These are phyloP conservation scores for Tubosaeta sp. DNA, from an alignment of 768 basidiomycete species.

Conservation along the genomic window DNA sequence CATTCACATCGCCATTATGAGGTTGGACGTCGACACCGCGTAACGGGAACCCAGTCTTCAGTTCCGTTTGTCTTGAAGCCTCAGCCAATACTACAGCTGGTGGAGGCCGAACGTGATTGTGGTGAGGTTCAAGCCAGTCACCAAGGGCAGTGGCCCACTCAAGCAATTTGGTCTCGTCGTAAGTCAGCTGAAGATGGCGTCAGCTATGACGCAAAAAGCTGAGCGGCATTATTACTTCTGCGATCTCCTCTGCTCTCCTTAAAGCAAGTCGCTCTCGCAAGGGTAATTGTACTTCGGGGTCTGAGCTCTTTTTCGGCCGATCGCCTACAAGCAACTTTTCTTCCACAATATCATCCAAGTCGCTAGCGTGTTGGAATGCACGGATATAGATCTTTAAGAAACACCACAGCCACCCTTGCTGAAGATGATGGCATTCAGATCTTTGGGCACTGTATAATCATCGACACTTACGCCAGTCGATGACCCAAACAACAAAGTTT, in stretches of 20 bases:
- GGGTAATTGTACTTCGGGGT: constrained; percentile 46
- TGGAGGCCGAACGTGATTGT: constrained; percentile 68
- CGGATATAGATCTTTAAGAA: constrained; percentile 78
- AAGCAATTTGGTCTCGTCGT: constrained; percentile 54
- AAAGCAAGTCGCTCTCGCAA: constrained; percentile 56
- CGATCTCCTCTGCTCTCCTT: constrained; percentile 46
- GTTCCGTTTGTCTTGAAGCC: constrained; percentile 65
- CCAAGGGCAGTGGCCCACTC: constrained; percentile 60
- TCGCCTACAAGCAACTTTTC: constrained; percentile 80
- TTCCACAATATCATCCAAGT: constrained; percentile 75
- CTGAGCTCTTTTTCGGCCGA: constrained; percentile 60
- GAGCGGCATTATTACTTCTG: constrained; percentile 40
- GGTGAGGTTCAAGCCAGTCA: constrained; percentile 75
- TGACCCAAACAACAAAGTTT: constrained; percentile 63
- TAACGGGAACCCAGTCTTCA: constrained; percentile 65
- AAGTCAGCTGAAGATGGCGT: constrained; percentile 50
- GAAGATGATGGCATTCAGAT: not conserved
- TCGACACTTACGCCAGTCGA: constrained; percentile 53
- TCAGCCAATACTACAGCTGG: constrained; percentile 69
- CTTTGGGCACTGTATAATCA: not conserved
- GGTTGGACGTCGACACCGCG: constrained; percentile 53
- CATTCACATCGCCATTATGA: constrained; percentile 32
- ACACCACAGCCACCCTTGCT: constrained; percentile 70
- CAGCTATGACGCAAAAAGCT: not conserved
- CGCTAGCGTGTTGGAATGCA: constrained; percentile 72